Base-by-base conservation (phyloP, 2,329 filamentous ascomycete species). In the Aplosporella prunicola region DNA sequence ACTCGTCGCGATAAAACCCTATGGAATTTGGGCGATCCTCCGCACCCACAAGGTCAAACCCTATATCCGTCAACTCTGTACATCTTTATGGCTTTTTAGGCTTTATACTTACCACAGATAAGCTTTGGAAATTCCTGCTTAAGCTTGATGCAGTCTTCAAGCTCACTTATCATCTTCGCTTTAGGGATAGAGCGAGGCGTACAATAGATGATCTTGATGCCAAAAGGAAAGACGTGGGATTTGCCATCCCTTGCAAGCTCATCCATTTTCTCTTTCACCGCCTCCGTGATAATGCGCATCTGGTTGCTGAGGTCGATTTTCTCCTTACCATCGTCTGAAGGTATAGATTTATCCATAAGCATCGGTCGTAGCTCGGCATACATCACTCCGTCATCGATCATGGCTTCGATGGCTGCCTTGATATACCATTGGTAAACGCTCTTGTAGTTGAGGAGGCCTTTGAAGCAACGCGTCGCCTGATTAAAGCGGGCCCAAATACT, bases 311-410 rank as follows among this genome's bases (percentile, higher is more conserved):
- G 80, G 37, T 69, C 60, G 33, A 80, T 66, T 24, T 64, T 55
- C 0, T 49, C 45, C 2, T 51, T 60, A 3, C 77, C 78, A 41
- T 80, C 68, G 47, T 79, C 67, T 15, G 52, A 64, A 42, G 70
- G 78, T 6, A 83, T 69, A 27, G 70, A 69, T 48, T 82, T 82
- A 36, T 65, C 67, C 67, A 82, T 73, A 28, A 83, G 75, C 58
- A 82, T 83, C 3, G 78, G 78, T 18, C 80, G 69, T 26, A 83
- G 72, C 56, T 84, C 80, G 18, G 78, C 78, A 47, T 82, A 83
- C 57, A 80, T 78, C 45, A 84, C 77, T 28, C 74, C 74, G 50
- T 83, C 78, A 5, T 63, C 50, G 15, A 76, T 69, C 53, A 83
- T 77, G 42, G 76, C 71, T 40, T 76, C 61, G 9, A 82, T 71